Evolutionary conservation across 257 asterid species (phyloP).

Genomic region (Penstemon eatonii): DNA sequence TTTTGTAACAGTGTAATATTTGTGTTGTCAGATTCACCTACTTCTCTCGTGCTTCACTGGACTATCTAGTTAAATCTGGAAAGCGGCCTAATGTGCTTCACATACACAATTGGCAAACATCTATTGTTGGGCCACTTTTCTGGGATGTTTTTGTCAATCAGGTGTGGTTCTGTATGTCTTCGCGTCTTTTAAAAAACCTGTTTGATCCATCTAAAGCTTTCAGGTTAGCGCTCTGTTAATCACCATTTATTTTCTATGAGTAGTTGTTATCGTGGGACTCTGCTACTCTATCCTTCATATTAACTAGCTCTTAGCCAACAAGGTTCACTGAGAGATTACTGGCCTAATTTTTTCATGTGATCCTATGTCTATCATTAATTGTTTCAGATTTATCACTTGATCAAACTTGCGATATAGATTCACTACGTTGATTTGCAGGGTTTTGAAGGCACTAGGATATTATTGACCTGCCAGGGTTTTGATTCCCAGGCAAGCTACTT

Average conservation of each 20-base stretch:
- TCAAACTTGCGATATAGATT: constrained; percentile 4
- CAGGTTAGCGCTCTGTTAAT: constrained; percentile 3
- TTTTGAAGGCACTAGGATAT: constrained; percentile 59
- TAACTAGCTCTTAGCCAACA: background rate
- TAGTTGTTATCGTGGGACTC: background rate
- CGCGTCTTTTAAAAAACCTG: background rate
- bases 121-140: constrained; percentile 80
- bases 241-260: constrained; percentile 15
- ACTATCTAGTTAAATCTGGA: constrained; percentile 74
- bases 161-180: constrained; percentile 39
- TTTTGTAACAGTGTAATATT: constrained; percentile 22
- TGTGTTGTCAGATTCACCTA: constrained; percentile 70
- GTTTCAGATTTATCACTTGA: constrained; percentile 18
- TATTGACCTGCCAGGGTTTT: constrained; percentile 76
- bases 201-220: background rate
- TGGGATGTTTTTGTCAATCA: constrained; percentile 84
- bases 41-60: constrained; percentile 88
- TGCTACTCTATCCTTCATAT: background rate
- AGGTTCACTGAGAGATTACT: constrained; percentile 2
- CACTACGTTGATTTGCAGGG: constrained; percentile 51
- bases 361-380: background rate
- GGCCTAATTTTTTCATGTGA: constrained; percentile 7
- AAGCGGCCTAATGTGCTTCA: constrained; percentile 83
- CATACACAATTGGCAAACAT: constrained; percentile 85
- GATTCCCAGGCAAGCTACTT: constrained; percentile 61